Percentiles rank a stretch among this genome's conserved stretches.
Evolutionary conservation across 2,329 filamentous ascomycete genomes (phyloP).

Genomic region (Fusarium pseudograminearum): DNA sequence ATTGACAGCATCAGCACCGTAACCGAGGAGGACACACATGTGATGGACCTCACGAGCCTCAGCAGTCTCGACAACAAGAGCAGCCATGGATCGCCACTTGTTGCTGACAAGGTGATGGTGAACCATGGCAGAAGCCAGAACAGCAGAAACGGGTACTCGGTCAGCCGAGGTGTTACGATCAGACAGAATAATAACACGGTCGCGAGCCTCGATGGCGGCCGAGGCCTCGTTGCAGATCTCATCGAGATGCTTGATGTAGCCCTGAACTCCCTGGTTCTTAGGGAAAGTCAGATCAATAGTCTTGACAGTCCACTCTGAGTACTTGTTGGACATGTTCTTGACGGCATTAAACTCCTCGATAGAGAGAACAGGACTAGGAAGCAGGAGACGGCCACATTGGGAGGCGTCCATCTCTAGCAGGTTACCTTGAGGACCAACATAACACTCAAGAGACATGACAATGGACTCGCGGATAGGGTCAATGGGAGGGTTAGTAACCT

Average conservation of each 20-base stretch:
- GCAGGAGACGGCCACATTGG: constrained; percentile 86
- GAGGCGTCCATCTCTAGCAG: constrained; percentile 91
- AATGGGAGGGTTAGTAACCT: constrained; percentile 97
- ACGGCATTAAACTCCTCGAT: constrained; percentile 92
- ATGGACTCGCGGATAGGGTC: constrained; percentile 97
- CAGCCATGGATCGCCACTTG: constrained; percentile 92
- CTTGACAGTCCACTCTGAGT: constrained; percentile 87
- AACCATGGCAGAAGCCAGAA: constrained; percentile 91
- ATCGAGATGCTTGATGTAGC: constrained; percentile 89
- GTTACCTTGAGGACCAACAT: constrained; percentile 95
- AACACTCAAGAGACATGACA: constrained; percentile 97
- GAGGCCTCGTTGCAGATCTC: constrained; percentile 87
- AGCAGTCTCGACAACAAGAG: constrained; percentile 89
- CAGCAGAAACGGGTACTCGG: constrained; percentile 85
- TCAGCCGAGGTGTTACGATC: constrained; percentile 87
- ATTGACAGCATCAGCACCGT: constrained; percentile 93
- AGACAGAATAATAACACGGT: constrained; percentile 89
- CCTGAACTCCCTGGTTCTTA: constrained; percentile 83
- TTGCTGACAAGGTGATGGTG: constrained; percentile 96
- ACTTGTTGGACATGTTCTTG: constrained; percentile 77
- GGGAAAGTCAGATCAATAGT: constrained; percentile 94
- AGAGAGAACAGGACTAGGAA: constrained; percentile 89
- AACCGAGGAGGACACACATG: constrained; percentile 97
- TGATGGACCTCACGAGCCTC: constrained; percentile 98
- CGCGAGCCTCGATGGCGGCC: constrained; percentile 82